Percentiles rank a stretch among this genome's conserved stretches.
Evolutionary conservation across 2,329 filamentous ascomycete genomes (phyloP).

Genomic region (Ramularia endophylla): DNA sequence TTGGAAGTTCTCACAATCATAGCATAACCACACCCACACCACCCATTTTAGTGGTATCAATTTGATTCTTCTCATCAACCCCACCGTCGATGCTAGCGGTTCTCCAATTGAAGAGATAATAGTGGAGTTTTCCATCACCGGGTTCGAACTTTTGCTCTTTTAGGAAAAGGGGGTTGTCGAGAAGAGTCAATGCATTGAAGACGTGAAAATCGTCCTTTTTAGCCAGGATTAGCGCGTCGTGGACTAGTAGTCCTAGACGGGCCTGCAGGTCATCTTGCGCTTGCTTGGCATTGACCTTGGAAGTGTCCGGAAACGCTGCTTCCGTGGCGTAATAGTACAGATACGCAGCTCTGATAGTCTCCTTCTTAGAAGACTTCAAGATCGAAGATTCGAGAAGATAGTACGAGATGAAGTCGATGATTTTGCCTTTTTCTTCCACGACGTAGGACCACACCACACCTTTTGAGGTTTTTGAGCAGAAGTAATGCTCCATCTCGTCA

Average conservation of each 20-base stretch:
- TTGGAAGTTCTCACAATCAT: constrained; percentile 31
- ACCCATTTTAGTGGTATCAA: constrained; percentile 72
- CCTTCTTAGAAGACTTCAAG: constrained; percentile 70
- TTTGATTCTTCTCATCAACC: constrained; percentile 67
- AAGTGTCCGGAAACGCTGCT: constrained; percentile 53
- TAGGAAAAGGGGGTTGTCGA: constrained; percentile 92
- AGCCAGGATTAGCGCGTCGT: constrained; percentile 80
- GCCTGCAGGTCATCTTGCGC: constrained; percentile 59
- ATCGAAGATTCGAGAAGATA: constrained; percentile 92
- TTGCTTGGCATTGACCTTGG: constrained; percentile 42
- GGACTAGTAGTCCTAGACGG: constrained; percentile 74
- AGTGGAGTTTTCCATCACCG: constrained; percentile 91
- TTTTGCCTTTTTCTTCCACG: constrained; percentile 68
- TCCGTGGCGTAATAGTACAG: constrained; percentile 96
- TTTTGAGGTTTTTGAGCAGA: constrained; percentile 67
- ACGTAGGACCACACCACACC: constrained; percentile 94
- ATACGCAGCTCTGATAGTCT: constrained; percentile 81
- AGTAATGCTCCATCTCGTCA: constrained; percentile 83
- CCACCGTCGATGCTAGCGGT: constrained; percentile 80
- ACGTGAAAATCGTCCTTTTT: constrained; percentile 86
- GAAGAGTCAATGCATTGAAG: constrained; percentile 88
- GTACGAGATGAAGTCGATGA: constrained; percentile 97
- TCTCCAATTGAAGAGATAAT: constrained; percentile 96
- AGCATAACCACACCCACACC: constrained; percentile 88
- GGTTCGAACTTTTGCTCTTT: constrained; percentile 91